Evolutionary conservation across 2,329 filamentous ascomycete genomes (phyloP).

Genomic region (Botrytis sinoallii): DNA sequence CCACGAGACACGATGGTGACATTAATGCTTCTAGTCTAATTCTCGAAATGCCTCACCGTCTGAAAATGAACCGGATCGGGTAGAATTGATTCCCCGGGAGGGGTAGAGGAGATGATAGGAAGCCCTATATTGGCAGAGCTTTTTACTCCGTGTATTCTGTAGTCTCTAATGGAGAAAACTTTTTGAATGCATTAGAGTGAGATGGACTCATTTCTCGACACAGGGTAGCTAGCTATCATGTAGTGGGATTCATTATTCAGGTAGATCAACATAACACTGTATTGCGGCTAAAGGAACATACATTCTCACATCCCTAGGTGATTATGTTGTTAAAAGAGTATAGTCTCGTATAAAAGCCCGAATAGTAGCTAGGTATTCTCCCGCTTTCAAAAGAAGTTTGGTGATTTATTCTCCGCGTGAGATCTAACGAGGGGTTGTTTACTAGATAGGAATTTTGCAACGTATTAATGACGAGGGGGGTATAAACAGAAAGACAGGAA

Average conservation of each 20-base stretch:
- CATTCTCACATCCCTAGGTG: not conserved
- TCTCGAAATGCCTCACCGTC: conserved; percentile 14
- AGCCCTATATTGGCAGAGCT: not conserved
- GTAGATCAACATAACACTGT: not conserved
- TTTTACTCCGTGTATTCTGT: not conserved
- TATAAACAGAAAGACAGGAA: not conserved
- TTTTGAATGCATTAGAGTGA: not conserved
- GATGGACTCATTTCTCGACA: too few species aligned
- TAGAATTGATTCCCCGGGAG: not conserved
- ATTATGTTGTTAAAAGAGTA: not conserved
- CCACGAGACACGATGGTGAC: conserved; percentile 6
- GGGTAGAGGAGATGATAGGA: not conserved
- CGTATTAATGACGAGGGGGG: not conserved
- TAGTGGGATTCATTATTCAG: not conserved
- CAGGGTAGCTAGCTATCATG: not conserved
- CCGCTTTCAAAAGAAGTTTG: not conserved
- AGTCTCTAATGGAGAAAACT: not conserved
- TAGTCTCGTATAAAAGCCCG: not conserved
- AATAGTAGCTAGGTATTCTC: not conserved
- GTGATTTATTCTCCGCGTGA: not conserved
- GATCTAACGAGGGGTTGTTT: not conserved
- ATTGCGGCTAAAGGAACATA: not conserved
- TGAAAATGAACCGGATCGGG: not conserved
- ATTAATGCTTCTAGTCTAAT: conserved; percentile 14
- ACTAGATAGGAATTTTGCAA: not conserved